These are phyloP conservation scores for Fabrea salina DNA, from an alignment of 169 alveolate genomes.

Conservation along the genomic window DNA sequence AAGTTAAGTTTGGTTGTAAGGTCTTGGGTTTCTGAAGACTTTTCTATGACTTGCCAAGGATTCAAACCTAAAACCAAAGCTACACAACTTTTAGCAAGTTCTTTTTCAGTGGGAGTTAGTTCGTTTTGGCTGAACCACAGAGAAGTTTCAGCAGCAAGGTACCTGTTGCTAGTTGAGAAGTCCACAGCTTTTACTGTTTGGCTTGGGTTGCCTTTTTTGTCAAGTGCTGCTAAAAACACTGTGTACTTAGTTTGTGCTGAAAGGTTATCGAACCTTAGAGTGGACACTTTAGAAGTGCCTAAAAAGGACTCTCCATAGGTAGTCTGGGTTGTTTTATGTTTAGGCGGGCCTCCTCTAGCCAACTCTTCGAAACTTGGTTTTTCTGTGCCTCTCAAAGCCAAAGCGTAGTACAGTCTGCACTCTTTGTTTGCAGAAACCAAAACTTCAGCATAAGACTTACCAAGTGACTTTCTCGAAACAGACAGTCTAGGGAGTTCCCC, in stretches of 20 bases:
- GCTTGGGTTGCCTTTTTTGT: not conserved
- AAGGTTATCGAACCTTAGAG: not conserved
- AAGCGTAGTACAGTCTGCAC: slow-evolving; percentile 22
- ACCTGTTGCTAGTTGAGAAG: slow-evolving; percentile 3
- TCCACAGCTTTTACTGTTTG: not conserved
- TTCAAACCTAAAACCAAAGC: slow-evolving; percentile 24
- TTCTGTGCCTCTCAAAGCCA: slow-evolving; percentile 22
- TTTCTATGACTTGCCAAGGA: not conserved
- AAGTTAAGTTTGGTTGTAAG: not conserved
- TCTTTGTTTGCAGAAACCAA: not conserved
- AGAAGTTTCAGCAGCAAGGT: not conserved
- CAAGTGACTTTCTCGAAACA: not conserved
- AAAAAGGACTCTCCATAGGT: slow-evolving; percentile 10
- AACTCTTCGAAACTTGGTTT: not conserved
- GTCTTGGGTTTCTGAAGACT: not conserved
- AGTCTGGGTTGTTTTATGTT: slow-evolving; percentile 3
- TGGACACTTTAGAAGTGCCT: not conserved
- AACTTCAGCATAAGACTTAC: not conserved
- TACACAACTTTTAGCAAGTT: not conserved
- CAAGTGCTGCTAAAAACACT: not conserved
- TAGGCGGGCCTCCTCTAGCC: slow-evolving; percentile 8
- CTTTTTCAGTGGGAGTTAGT: slow-evolving; percentile 10
- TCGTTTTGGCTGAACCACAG: not conserved
- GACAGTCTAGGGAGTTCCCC: not conserved
- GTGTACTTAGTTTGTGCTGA: slow-evolving; percentile 27